phyloP scores from a whole-genome alignment of 108 stramenopile genomes.

The Cyclotella cryptica region DNA sequence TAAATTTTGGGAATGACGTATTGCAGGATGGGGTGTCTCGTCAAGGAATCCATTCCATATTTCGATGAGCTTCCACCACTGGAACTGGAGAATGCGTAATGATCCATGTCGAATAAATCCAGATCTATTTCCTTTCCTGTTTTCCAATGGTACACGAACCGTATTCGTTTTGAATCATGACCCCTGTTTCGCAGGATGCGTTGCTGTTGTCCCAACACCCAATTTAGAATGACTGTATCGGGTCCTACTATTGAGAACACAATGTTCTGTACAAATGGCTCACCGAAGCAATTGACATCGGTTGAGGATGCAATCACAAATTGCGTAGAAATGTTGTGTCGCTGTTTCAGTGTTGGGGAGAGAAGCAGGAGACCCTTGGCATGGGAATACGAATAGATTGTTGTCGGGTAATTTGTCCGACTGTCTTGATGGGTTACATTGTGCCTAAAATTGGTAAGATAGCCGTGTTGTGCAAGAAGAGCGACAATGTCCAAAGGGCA shows the following conservation, averaged over 20 bases:
- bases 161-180: slow-evolving; percentile 2
- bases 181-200: background rate
- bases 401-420: slow-evolving; percentile 14
- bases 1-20: slow-evolving; percentile 27
- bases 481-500: slow-evolving; percentile 27
- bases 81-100: slow-evolving; percentile 41
- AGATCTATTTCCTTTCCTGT: slow-evolving; percentile 37
- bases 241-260: slow-evolving; percentile 57
- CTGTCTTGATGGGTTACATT: background rate
- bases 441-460: slow-evolving; percentile 16
- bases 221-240: slow-evolving; percentile 79
- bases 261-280: slow-evolving; percentile 71
- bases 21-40: background rate
- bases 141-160: slow-evolving; percentile 50
- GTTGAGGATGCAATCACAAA: slow-evolving; percentile 57
- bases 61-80: background rate
- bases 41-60: slow-evolving; percentile 2
- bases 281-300: slow-evolving; percentile 78
- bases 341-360: slow-evolving; percentile 44
- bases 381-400: slow-evolving; percentile 66
- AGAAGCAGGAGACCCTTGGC: slow-evolving; percentile 69
- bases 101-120: slow-evolving; percentile 59
- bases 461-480: slow-evolving; percentile 25
- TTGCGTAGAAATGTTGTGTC: slow-evolving; percentile 63
- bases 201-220: slow-evolving; percentile 59